Evolutionary conservation across 169 alveolate genomes (phyloP).

Genomic region (Eimeria acervulina): DNA sequence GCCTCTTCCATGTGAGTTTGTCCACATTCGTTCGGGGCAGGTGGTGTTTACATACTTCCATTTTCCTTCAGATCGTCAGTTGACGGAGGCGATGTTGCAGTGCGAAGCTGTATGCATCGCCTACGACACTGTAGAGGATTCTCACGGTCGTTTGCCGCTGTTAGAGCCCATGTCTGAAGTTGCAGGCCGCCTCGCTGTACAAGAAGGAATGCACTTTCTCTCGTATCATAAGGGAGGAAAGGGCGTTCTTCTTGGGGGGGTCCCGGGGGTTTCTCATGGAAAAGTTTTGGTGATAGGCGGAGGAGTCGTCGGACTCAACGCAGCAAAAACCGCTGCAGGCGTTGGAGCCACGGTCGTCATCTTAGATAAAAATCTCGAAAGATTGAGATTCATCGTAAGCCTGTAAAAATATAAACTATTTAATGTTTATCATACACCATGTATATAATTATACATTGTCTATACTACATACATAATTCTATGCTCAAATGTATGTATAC

Average conservation of each 20-base stretch:
- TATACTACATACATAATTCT: too few species aligned
- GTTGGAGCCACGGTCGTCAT: constrained; percentile 70
- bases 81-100: constrained; percentile 78
- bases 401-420: neutral
- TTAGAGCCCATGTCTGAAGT: constrained; percentile 83
- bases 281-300: constrained; percentile 78
- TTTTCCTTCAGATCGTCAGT: constrained; percentile 53
- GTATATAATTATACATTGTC: too few species aligned
- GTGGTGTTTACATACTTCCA: constrained; percentile 79
- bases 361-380: constrained; percentile 47
- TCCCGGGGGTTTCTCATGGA: constrained; percentile 81
- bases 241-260: constrained; percentile 80
- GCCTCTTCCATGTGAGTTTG: constrained; percentile 74
- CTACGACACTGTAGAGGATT: constrained; percentile 78
- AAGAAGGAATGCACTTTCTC: constrained; percentile 60
- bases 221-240: constrained; percentile 39
- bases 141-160: constrained; percentile 56
- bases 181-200: constrained; percentile 80
- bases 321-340: constrained; percentile 80
- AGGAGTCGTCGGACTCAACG: constrained; percentile 79
- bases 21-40: constrained; percentile 50
- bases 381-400: constrained; percentile 50
- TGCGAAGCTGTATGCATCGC: constrained; percentile 56
- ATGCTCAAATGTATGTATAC: too few species aligned
- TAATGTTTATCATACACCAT: too few species aligned